phyloP scores from a whole-genome alignment of 768 basidiomycete genomes.

The Russula emetica region DNA sequence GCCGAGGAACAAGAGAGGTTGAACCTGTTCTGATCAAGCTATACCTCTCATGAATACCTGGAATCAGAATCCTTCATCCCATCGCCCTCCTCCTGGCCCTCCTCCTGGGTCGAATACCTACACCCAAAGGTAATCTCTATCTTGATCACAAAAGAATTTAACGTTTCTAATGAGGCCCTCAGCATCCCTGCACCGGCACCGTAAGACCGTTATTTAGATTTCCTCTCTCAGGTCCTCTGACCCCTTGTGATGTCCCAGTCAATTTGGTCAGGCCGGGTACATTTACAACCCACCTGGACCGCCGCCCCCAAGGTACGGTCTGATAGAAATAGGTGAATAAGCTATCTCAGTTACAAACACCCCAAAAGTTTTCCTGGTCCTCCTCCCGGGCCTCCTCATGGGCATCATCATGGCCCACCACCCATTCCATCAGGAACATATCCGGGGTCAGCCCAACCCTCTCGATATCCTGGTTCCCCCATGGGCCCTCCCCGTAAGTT shows the following conservation, averaged over 20 bases:
- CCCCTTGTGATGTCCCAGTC: slow-evolving; percentile 7
- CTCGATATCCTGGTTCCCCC: slow-evolving; percentile 7
- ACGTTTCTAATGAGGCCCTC: neutral
- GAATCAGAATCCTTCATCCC: slow-evolving; percentile 11
- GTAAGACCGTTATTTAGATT: neutral
- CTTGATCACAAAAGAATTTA: neutral
- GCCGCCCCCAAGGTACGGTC: slow-evolving; percentile 23
- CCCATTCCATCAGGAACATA: slow-evolving; percentile 17
- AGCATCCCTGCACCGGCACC: slow-evolving; percentile 23
- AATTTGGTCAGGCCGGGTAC: slow-evolving; percentile 19
- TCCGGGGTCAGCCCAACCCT: slow-evolving; percentile 23
- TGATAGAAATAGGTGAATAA: slow-evolving; percentile 5
- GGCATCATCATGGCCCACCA: slow-evolving; percentile 25
- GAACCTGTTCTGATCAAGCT: slow-evolving; percentile 3
- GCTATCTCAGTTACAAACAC: neutral
- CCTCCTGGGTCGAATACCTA: slow-evolving; percentile 10
- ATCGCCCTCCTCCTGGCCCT: slow-evolving; percentile 18
- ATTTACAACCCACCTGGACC: slow-evolving; percentile 24
- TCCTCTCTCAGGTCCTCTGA: slow-evolving; percentile 3
- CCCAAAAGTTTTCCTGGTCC: slow-evolving; percentile 12
- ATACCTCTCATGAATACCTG: slow-evolving; percentile 10
- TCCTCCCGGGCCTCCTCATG: slow-evolving; percentile 25
- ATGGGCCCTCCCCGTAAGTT: slow-evolving; percentile 32
- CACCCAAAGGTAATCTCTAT: slow-evolving; percentile 8
- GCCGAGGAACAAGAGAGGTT: neutral